Conservation (phyloP, 148 eudicot genomes). For the Fagopyrum homotropicum region DNA sequence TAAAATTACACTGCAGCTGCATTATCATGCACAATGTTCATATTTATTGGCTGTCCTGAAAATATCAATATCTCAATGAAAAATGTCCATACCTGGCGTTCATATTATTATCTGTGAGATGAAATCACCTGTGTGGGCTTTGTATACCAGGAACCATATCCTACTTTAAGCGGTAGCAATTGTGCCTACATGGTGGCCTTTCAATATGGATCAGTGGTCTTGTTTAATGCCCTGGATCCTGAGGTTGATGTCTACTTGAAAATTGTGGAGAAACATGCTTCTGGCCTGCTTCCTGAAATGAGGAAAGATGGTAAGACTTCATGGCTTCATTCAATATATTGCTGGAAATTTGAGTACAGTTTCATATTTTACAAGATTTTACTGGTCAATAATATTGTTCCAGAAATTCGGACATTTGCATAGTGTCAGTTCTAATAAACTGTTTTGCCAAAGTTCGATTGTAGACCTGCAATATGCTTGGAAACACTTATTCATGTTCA, state of each 20-base stretch:
- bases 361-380: not conserved
- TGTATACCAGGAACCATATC: constrained; percentile 55
- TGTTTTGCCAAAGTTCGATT: not conserved
- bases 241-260: constrained; percentile 79
- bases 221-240: constrained; percentile 79
- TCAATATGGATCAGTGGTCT: constrained; percentile 88
- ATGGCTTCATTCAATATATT: not conserved
- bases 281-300: constrained; percentile 84
- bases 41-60: not conserved
- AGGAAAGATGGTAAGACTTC: constrained; percentile 77
- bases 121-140: not conserved
- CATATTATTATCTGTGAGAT: not conserved
- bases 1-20: not conserved
- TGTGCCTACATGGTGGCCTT: constrained; percentile 81
- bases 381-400: not conserved
- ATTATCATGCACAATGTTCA: not conserved
- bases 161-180: constrained; percentile 62
- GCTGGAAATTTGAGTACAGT: not conserved
- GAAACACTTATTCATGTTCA: not conserved
- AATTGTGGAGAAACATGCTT: constrained; percentile 70
- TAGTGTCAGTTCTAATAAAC: not conserved
- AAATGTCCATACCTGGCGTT: not conserved
- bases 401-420: not conserved
- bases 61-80: not conserved
- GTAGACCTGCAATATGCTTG: not conserved